Conservation (phyloP, 805 yeast species). For the Kluyveromyces nonfermentans region DNA sequence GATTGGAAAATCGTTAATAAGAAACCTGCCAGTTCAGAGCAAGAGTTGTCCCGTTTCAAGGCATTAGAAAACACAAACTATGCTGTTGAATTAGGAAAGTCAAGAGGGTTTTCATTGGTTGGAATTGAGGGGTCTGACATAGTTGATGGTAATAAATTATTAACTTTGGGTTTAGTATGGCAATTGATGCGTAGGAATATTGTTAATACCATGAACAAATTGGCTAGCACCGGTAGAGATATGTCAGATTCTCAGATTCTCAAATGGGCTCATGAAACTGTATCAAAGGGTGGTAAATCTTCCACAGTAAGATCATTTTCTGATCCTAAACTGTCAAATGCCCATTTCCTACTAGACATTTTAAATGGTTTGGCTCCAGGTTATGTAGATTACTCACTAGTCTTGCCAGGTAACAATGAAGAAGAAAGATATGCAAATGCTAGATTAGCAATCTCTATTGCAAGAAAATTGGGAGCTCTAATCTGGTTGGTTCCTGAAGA, state of each 20-base stretch:
- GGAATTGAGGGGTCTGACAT: constrained; percentile 98
- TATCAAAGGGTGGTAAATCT: constrained; percentile 72
- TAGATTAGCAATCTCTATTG: constrained; percentile 92
- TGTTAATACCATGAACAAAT: constrained; percentile 64
- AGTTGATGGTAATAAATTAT: constrained; percentile 80
- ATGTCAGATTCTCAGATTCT: constrained; percentile 79
- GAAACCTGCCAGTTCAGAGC: constrained; percentile 56
- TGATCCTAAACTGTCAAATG: constrained; percentile 68
- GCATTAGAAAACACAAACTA: constrained; percentile 97
- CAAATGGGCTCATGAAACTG: constrained; percentile 89
- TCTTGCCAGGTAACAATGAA: constrained; percentile 65
- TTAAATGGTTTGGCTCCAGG: constrained; percentile 94
- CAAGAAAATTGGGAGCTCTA: constrained; percentile 94
- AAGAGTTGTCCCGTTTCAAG: constrained; percentile 79
- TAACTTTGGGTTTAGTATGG: constrained; percentile 93
- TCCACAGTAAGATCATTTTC: constrained; percentile 72
- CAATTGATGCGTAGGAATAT: constrained; percentile 97
- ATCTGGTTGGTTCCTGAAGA: constrained; percentile 99
- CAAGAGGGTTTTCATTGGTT: constrained; percentile 83
- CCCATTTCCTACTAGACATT: constrained; percentile 79
- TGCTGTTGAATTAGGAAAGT: constrained; percentile 94
- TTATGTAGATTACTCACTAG: constrained; percentile 92
- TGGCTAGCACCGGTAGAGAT: constrained; percentile 65
- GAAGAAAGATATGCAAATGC: constrained; percentile 93
- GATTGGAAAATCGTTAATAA: constrained; percentile 73